Evolutionary conservation across 2,329 filamentous ascomycete genomes (phyloP).

Genomic region (Aspergillus phoenicis): DNA sequence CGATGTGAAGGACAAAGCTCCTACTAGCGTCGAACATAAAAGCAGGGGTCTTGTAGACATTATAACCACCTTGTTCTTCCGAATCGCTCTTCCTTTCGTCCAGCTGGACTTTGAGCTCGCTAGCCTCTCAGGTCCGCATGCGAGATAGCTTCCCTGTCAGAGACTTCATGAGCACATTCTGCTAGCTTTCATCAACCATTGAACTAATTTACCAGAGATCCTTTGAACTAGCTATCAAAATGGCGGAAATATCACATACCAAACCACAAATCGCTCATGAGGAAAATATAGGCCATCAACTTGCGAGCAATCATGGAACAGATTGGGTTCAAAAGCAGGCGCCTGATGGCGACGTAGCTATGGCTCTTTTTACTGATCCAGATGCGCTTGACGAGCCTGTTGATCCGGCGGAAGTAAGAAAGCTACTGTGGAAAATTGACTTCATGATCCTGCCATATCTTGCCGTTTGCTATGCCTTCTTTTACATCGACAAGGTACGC

Average conservation of each 20-base stretch:
- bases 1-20: background rate
- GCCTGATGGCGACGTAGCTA: conserved; percentile 53
- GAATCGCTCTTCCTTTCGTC: background rate
- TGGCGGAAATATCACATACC: background rate
- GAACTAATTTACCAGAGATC: background rate
- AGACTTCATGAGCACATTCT: too few relatives aligned
- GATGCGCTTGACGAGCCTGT: conserved; percentile 52
- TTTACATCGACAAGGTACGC: conserved; percentile 51
- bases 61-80: background rate
- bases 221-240: background rate
- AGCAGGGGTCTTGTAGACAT: background rate
- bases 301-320: conserved; percentile 29
- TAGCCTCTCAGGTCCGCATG: background rate
- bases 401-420: conserved; percentile 51
- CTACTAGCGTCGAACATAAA: background rate
- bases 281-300: conserved; percentile 27
- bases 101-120: background rate
- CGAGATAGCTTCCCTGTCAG: background rate
- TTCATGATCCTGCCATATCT: conserved; percentile 61
- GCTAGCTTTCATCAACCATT: background rate
- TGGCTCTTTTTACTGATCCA: conserved; percentile 53
- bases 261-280: conserved; percentile 10
- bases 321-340: conserved; percentile 34
- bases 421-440: conserved; percentile 59
- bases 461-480: conserved; percentile 57